Percentiles rank a stretch among this genome's conserved stretches.
phyloP scores from a whole-genome alignment of 73 alveolate species.

The Paramecium biaurelia region DNA sequence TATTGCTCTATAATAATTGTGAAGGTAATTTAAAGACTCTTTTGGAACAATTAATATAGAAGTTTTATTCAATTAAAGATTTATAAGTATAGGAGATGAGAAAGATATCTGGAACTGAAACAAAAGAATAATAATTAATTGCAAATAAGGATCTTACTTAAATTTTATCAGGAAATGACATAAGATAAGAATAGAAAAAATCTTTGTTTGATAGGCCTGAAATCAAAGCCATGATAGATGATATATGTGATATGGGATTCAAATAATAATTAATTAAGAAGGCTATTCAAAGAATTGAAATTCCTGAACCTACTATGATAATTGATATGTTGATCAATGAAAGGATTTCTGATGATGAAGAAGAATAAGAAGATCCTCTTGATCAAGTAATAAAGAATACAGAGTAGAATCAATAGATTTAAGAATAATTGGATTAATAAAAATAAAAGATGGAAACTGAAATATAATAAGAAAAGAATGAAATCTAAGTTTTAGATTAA shows the following conservation, averaged over 20 bases:
- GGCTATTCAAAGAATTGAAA: slow-evolving; percentile 5
- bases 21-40: not conserved
- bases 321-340: slow-evolving; percentile 40
- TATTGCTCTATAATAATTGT: not conserved
- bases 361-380: not conserved
- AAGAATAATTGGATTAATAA: not conserved
- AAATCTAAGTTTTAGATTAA: not conserved
- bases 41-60: not conserved
- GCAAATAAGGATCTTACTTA: not conserved
- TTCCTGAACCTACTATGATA: slow-evolving; percentile 51
- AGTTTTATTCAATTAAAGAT: not conserved
- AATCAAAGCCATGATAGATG: not conserved
- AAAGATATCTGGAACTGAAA: not conserved
- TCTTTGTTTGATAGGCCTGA: slow-evolving; percentile 37
- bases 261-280: not conserved
- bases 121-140: not conserved
- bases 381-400: not conserved
- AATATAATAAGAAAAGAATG: not conserved
- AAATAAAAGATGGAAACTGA: not conserved
- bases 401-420: not conserved
- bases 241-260: slow-evolving; percentile 14
- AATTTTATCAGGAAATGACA: not conserved
- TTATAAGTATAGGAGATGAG: not conserved
- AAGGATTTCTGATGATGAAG: slow-evolving; percentile 40
- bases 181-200: not conserved